Conservation (phyloP, 305 asterid genomes). For the Rubia tinctorum region DNA sequence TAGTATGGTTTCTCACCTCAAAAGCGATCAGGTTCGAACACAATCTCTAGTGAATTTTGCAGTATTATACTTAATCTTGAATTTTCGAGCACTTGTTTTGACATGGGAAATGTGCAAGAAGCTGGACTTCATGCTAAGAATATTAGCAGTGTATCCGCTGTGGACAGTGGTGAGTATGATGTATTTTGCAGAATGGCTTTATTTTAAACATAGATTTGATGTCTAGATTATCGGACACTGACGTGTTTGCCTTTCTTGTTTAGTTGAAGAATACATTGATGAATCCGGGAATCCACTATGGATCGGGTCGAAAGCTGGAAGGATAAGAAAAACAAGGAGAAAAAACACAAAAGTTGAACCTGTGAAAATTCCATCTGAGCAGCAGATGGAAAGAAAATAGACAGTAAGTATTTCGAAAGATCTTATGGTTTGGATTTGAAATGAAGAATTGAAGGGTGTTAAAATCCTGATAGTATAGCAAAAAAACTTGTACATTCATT, state of each 20-base stretch:
- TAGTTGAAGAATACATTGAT: conserved; percentile 53
- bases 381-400: conserved; percentile 77
- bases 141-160: conserved; percentile 64
- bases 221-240: not conserved
- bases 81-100: not conserved
- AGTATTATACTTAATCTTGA: not conserved
- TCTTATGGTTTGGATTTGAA: not conserved
- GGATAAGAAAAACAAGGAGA: conserved; percentile 89
- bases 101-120: conserved; percentile 46
- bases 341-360: conserved; percentile 41
- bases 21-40: conserved; percentile 39
- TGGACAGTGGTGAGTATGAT: conserved; percentile 75
- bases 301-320: conserved; percentile 99
- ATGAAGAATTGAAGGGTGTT: too few species aligned
- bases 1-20: conserved; percentile 32
- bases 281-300: conserved; percentile 96
- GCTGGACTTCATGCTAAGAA: conserved; percentile 88
- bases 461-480: too few species aligned
- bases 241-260: conserved; percentile 15
- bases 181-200: not conserved
- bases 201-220: not conserved
- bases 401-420: conserved; percentile 45
- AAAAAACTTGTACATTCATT: too few species aligned
- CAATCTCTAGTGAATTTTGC: not conserved
- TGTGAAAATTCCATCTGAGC: conserved; percentile 57